Evolutionary conservation across 1,284 basidiomycete species (phyloP).

Genomic region (Kwoniella shivajii): DNA sequence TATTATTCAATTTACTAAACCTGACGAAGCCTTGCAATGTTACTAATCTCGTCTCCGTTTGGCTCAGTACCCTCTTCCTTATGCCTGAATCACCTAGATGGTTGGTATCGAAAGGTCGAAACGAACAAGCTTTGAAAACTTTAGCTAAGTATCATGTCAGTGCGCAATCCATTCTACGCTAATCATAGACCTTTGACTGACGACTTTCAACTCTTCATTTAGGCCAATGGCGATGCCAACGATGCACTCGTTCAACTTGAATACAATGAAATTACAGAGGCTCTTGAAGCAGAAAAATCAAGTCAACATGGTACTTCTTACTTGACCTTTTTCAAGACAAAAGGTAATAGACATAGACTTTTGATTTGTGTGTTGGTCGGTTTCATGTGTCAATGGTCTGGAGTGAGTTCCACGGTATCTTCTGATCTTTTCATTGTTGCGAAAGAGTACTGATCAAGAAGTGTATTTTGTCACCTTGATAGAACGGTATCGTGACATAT

Average conservation of each 20-base stretch:
- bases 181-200: neutral
- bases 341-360: slow-evolving; percentile 18
- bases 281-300: slow-evolving; percentile 27
- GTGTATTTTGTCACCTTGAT: neutral
- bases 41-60: neutral
- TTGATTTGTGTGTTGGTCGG: slow-evolving; percentile 28
- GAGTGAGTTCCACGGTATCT: neutral
- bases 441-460: neutral
- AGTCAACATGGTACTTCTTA: slow-evolving; percentile 7
- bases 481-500: slow-evolving; percentile 61
- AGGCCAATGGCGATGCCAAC: slow-evolving; percentile 26
- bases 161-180: neutral
- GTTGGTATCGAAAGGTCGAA: slow-evolving; percentile 16
- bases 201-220: neutral
- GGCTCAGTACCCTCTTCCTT: slow-evolving; percentile 13
- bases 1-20: neutral
- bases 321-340: slow-evolving; percentile 9
- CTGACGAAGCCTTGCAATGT: neutral
- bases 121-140: slow-evolving; percentile 4
- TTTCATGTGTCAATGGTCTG: slow-evolving; percentile 34
- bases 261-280: slow-evolving; percentile 25
- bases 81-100: slow-evolving; percentile 26
- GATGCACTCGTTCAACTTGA: slow-evolving; percentile 29
- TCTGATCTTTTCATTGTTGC: neutral
- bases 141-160: slow-evolving; percentile 3